These are phyloP conservation scores for Pestalotiopsis sp. DNA, from an alignment of 2,329 filamentous ascomycete species.

Conservation along the genomic window DNA sequence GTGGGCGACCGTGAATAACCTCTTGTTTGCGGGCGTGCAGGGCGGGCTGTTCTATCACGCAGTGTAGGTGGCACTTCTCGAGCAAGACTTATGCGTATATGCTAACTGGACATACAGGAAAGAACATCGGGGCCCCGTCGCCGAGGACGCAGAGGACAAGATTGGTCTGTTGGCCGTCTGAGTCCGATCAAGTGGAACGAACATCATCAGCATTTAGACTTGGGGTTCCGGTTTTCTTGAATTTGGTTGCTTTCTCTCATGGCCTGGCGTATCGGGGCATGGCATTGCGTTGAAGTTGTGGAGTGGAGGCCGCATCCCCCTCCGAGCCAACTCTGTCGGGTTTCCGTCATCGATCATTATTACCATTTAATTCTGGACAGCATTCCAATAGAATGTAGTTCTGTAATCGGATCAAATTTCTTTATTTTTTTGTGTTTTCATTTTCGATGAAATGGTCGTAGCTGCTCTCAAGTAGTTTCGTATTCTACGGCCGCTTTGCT, in stretches of 20 bases:
- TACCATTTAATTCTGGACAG: neutral
- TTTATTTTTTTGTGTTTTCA: neutral
- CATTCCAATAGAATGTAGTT: neutral
- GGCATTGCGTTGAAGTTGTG: neutral
- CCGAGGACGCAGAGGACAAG: neutral
- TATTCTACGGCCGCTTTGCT: conserved; percentile 2
- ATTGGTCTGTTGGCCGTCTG: neutral
- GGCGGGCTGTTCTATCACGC: neutral
- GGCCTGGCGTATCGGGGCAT: neutral
- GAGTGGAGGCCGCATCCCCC: neutral
- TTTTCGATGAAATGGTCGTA: neutral
- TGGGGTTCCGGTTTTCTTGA: neutral
- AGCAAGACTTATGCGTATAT: neutral
- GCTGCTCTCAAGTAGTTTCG: neutral
- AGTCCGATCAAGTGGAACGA: neutral
- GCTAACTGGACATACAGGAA: neutral
- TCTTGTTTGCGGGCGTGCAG: neutral
- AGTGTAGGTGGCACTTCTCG: neutral
- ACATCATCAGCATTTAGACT: neutral
- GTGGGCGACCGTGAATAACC: neutral
- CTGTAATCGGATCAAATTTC: neutral
- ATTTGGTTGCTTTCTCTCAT: neutral
- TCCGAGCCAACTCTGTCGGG: neutral
- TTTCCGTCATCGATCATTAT: neutral
- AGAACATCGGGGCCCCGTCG: neutral